Base-by-base conservation (phyloP, 202 grass and related monocot genomes). In the Panicum virgatum region DNA sequence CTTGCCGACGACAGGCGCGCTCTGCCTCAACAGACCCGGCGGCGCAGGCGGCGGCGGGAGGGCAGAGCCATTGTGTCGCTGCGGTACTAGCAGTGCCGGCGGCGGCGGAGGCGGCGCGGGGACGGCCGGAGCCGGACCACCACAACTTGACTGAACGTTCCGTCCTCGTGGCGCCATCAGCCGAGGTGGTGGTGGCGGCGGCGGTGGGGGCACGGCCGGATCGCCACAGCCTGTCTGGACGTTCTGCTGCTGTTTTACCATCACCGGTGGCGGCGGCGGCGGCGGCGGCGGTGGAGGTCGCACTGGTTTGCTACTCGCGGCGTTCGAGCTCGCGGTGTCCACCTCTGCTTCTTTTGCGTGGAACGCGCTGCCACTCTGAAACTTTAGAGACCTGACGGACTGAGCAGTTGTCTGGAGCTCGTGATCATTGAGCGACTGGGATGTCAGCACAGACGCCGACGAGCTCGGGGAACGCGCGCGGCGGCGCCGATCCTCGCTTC, bases 141-240 rank as follows among this genome's bases (percentile, higher is more conserved):
- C 69, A 9, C 20, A 2, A 10, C 26, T 79, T 61, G 25, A 56
- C 45, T 79, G 58, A 16, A 44, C 37, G 20, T 39, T 60, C 13
- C 64, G 58, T n/a, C 70, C 47, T 20, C 77, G 87, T 1, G 32
- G 52, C 23, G 48, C 16, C 0, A 69, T 76, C n/a, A 78, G 68
- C 5, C 82, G 78, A 1, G 78, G 90, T 0, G 82, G n/a, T n/a
- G n/a, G 86, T 0, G 88, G 86, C 0, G 82, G 91, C 6, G 93
- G 84, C 0, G 83, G 78, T 0, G 53, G 83, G 1, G 85, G 69
- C 16, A 53, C 36, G 54, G 54, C 44, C 12, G 13, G 62, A 26
- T 60, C 75, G 22, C 23, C 61, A 15, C 75, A 16, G 5, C 25
- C 82, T 59, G 32, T 62, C 18, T 63, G 66, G 16, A 65, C 36